Percentiles rank a stretch among this genome's conserved stretches.
These are phyloP conservation scores for Saccharomycopsis javanensis DNA, from an alignment of 805 yeast species.

Conservation along the genomic window DNA sequence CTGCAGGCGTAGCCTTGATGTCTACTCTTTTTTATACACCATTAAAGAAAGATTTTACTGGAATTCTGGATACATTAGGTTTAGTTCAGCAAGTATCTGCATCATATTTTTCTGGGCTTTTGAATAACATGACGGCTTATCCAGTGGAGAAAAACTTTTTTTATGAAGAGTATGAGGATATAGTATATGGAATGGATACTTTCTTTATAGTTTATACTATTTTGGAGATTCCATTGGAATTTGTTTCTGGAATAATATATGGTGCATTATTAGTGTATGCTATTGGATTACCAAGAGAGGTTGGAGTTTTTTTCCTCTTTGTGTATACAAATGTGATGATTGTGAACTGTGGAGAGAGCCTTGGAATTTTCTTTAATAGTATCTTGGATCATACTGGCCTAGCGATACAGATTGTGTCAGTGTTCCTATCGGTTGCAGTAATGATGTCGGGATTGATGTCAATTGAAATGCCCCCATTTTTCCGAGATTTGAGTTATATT, in stretches of 20 bases:
- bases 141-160: constrained; percentile 67
- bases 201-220: constrained; percentile 52
- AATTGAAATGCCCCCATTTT: constrained; percentile 57
- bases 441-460: constrained; percentile 84
- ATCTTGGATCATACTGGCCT: constrained; percentile 67
- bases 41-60: constrained; percentile 34
- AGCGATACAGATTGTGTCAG: constrained; percentile 65
- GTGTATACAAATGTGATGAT: constrained; percentile 44
- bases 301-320: constrained; percentile 56
- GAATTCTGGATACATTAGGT: constrained; percentile 63
- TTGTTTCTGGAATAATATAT: constrained; percentile 48
- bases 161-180: constrained; percentile 70
- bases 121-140: constrained; percentile 66
- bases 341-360: constrained; percentile 71
- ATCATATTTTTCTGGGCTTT: constrained; percentile 68
- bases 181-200: constrained; percentile 53
- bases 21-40: constrained; percentile 63
- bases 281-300: constrained; percentile 62
- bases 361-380: constrained; percentile 75
- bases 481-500: constrained; percentile 63
- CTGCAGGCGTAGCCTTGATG: constrained; percentile 52
- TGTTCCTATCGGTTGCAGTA: constrained; percentile 58
- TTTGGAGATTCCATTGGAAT: constrained; percentile 61
- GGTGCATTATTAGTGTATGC: constrained; percentile 56
- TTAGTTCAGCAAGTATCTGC: constrained; percentile 65